Conservation (phyloP, 495 filamentous ascomycete genomes). For the Ascodesmis nigricans region DNA sequence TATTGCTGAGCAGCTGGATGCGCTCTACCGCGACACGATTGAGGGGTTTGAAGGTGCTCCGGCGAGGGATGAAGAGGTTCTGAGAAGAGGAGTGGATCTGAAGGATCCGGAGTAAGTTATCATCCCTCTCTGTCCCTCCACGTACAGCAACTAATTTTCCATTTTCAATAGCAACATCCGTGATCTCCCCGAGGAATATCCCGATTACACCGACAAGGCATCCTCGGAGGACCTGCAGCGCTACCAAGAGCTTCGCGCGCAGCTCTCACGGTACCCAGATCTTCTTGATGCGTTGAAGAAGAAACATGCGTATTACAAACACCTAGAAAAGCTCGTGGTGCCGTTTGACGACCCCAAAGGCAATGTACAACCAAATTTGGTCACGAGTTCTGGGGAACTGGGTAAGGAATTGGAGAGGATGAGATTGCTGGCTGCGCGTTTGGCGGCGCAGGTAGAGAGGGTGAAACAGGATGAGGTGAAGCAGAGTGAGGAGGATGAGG, state of each 20-base stretch:
- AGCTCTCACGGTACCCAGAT: conserved; percentile 6
- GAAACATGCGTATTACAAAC: conserved; percentile 18
- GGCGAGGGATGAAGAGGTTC: conserved; percentile 25
- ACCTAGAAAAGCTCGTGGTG: conserved; percentile 20
- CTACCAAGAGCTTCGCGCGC: conserved; percentile 18
- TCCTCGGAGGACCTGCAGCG: conserved; percentile 12
- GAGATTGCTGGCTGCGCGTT: conserved; percentile 49
- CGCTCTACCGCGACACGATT: conserved; percentile 39
- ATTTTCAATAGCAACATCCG: conserved; percentile 12
- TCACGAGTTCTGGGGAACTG: conserved; percentile 51
- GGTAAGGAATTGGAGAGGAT: conserved; percentile 53
- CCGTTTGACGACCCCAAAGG: conserved; percentile 26
- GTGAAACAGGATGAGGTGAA: conserved; percentile 7
- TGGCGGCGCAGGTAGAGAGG: conserved; percentile 28
- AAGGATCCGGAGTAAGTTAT: conserved; percentile 11
- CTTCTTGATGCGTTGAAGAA: conserved; percentile 13
- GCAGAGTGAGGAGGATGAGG: conserved; percentile 42
- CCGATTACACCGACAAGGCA: conserved; percentile 4
- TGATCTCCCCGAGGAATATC: conserved; percentile 14
- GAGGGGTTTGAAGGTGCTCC: conserved; percentile 23
- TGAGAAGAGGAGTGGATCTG: conserved; percentile 24
- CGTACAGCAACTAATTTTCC: background rate
- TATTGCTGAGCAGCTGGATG: conserved; percentile 63
- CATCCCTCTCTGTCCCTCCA: background rate
- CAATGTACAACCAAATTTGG: conserved; percentile 54